Evolutionary conservation across 352 stramenopile species (phyloP).

Genomic region (Saprolegnia diclina): DNA sequence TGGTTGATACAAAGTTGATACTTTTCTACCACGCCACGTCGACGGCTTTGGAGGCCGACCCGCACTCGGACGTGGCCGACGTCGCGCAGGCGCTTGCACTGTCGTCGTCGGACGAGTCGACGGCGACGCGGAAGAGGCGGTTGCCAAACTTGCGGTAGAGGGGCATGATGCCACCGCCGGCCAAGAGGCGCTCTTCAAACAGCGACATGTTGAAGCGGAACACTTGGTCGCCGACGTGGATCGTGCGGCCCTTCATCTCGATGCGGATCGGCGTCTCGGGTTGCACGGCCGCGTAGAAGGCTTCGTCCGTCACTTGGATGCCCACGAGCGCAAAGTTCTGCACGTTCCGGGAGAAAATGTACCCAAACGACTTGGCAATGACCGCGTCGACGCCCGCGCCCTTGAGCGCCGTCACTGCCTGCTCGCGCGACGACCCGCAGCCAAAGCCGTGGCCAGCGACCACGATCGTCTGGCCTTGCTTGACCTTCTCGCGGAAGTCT

Average conservation of each 20-base stretch:
- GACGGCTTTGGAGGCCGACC: constrained; percentile 9
- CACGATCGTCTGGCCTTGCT: constrained; percentile 58
- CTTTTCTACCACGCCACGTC: constrained; percentile 17
- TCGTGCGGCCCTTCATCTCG: constrained; percentile 77
- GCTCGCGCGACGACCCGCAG: constrained; percentile 77
- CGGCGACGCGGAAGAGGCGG: constrained; percentile 75
- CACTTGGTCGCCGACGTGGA: constrained; percentile 62
- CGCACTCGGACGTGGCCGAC: not conserved
- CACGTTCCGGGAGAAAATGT: constrained; percentile 86
- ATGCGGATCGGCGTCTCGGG: constrained; percentile 70
- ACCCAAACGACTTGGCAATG: constrained; percentile 79
- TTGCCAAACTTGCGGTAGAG: constrained; percentile 85
- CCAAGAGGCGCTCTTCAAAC: constrained; percentile 77
- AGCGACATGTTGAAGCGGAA: constrained; percentile 86
- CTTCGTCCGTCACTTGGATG: constrained; percentile 72
- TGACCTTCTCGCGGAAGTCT: constrained; percentile 80
- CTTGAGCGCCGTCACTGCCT: constrained; percentile 79
- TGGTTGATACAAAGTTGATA: not conserved
- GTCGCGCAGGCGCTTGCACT: not conserved
- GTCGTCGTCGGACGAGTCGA: constrained; percentile 40
- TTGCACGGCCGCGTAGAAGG: constrained; percentile 74
- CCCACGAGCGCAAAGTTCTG: constrained; percentile 81
- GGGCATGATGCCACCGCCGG: constrained; percentile 77
- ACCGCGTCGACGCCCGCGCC: constrained; percentile 70
- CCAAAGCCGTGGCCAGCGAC: constrained; percentile 77